A percentile compares a stretch with the other conserved stretches of the same genome.
Evolutionary conservation across 164 flowering plant genomes (phyloP).

Genomic region (Annona squamosa): DNA sequence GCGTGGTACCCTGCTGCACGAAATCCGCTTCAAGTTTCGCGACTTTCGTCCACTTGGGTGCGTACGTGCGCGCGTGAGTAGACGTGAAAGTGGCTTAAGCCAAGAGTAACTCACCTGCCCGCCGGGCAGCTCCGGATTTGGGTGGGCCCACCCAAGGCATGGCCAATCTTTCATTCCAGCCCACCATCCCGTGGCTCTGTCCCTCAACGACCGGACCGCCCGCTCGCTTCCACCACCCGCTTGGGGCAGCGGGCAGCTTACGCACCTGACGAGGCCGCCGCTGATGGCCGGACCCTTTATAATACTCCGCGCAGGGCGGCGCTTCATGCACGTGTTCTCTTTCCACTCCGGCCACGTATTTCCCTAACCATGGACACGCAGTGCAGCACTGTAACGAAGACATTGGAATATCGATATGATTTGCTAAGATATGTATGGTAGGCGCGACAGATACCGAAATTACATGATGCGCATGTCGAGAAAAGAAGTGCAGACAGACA

Average conservation of each 20-base stretch:
- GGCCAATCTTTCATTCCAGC: slow-evolving; percentile 1
- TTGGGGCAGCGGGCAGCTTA: slow-evolving; percentile 10
- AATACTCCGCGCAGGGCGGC: neutral
- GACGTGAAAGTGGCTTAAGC: no score
- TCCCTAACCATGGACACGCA: neutral
- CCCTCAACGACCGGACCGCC: slow-evolving; percentile 24
- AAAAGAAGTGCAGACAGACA: no score
- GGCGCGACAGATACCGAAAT: no score
- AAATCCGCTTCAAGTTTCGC: no score
- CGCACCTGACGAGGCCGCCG: neutral
- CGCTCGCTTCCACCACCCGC: slow-evolving; percentile 11
- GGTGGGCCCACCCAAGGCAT: neutral
- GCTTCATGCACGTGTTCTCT: neutral
- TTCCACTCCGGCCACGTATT: neutral
- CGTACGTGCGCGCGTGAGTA: no score
- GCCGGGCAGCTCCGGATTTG: neutral
- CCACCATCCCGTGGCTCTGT: slow-evolving; percentile 20
- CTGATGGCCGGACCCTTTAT: no score
- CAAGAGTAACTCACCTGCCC: neutral
- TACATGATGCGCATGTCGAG: no score
- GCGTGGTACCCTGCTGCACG: no score
- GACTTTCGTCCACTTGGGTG: no score
- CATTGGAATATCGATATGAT: no score
- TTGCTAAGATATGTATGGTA: no score
- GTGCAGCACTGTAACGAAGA: no score